A percentile compares a stretch with the other conserved stretches of the same genome.
phyloP scores from a whole-genome alignment of 192 early-diverging fungal species.

The Coemansia furcata region DNA sequence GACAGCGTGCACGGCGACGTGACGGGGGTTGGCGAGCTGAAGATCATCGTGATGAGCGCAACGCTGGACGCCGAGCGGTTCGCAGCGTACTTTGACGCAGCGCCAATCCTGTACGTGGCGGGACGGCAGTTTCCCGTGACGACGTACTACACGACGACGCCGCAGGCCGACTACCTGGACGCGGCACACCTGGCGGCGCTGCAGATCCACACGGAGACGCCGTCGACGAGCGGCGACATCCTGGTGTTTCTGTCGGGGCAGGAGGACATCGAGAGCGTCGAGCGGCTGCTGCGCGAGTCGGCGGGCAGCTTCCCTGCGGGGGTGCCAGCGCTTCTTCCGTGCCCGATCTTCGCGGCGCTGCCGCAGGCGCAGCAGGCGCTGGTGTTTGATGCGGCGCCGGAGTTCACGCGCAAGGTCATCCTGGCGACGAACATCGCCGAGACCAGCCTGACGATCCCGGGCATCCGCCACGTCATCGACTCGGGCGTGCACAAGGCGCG shows the following conservation, averaged over 20 bases:
- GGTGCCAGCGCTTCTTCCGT: constrained; percentile 64
- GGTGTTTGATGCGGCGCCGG: constrained; percentile 88
- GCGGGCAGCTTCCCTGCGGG: constrained; percentile 25
- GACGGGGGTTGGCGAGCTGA: constrained; percentile 59
- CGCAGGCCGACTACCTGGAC: constrained; percentile 93
- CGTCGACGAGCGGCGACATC: constrained; percentile 75
- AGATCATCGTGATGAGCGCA: constrained; percentile 94
- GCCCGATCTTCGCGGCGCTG: constrained; percentile 91
- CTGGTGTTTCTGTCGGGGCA: constrained; percentile 88
- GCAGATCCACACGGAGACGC: constrained; percentile 86
- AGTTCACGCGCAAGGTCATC: constrained; percentile 85
- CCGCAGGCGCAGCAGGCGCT: constrained; percentile 83
- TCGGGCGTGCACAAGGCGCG: constrained; percentile 89
- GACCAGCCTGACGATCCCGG: constrained; percentile 94
- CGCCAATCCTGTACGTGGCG: constrained; percentile 81
- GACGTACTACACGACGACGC: constrained; percentile 70
- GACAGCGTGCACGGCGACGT: constrained; percentile 35
- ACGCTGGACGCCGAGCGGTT: constrained; percentile 95
- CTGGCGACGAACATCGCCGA: constrained; percentile 98
- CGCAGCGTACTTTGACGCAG: constrained; percentile 82
- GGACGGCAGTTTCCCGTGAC: constrained; percentile 91
- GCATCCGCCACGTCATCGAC: constrained; percentile 93
- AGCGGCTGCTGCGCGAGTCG: constrained; percentile 67
- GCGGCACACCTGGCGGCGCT: constrained; percentile 80
- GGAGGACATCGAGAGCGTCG: constrained; percentile 91